Conservation (phyloP, 345 rosid species). For the Citrus maxima region DNA sequence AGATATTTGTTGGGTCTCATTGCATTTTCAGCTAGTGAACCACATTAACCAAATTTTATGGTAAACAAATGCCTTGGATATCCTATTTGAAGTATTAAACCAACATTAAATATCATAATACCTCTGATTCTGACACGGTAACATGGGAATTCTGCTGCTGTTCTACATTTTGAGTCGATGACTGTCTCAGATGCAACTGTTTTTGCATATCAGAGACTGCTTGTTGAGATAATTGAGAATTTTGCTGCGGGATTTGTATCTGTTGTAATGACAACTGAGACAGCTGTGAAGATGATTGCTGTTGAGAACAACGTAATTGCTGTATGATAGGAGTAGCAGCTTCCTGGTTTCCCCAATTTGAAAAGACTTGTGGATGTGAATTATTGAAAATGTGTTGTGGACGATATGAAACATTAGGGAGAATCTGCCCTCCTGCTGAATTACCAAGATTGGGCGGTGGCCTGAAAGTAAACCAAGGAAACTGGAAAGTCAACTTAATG, state of each 20-base stretch:
- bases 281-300: slow-evolving; percentile 31
- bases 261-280: slow-evolving; percentile 34
- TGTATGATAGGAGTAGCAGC: slow-evolving; percentile 32
- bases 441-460: slow-evolving; percentile 34
- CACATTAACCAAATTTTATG: not conserved
- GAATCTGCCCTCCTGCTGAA: slow-evolving; percentile 28
- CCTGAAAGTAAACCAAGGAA: slow-evolving; percentile 33
- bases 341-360: slow-evolving; percentile 40
- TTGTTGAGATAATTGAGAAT: slow-evolving; percentile 42
- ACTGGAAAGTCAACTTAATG: slow-evolving; percentile 2
- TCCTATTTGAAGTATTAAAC: not conserved
- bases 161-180: slow-evolving; percentile 30
- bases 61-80: not conserved
- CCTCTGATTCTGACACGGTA: slow-evolving; percentile 43
- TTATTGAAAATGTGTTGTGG: slow-evolving; percentile 39
- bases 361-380: slow-evolving; percentile 42
- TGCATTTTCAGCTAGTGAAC: not conserved
- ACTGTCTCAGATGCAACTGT: slow-evolving; percentile 22
- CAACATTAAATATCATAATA: slow-evolving; percentile 12
- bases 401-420: slow-evolving; percentile 47
- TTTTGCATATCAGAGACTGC: slow-evolving; percentile 37
- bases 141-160: slow-evolving; percentile 38
- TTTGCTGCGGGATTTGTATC: slow-evolving; percentile 32
- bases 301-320: slow-evolving; percentile 37
- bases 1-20: not conserved